These are phyloP conservation scores for Tuctoria greenei DNA, from an alignment of 176 grass and related monocot species.

Conservation along the genomic window DNA sequence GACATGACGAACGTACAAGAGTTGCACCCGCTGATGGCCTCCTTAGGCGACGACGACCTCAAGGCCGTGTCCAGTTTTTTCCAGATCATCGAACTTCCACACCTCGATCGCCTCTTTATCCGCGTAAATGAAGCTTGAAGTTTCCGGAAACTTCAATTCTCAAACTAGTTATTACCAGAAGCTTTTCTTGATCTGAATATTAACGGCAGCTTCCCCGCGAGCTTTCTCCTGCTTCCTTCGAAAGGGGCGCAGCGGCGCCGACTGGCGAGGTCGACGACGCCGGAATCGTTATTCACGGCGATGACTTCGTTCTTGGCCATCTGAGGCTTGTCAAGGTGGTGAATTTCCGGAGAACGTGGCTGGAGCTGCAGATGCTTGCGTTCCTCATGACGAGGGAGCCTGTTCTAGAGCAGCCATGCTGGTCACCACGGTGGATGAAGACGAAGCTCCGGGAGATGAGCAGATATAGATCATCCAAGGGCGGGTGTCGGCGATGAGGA, in stretches of 20 bases:
- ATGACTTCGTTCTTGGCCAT: neutral
- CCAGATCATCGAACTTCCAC: too few relatives aligned
- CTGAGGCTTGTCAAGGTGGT: constrained; percentile 56
- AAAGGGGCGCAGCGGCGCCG: neutral
- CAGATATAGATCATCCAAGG: constrained; percentile 20
- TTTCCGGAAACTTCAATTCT: too few relatives aligned
- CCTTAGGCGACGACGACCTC: too few relatives aligned
- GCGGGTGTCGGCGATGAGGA: constrained; percentile 32
- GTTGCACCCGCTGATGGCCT: too few relatives aligned
- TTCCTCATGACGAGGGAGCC: constrained; percentile 44
- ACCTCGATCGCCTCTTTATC: too few relatives aligned
- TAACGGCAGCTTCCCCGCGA: too few relatives aligned
- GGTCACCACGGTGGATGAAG: constrained; percentile 27
- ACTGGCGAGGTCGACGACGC: neutral
- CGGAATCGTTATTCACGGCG: neutral
- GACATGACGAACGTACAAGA: too few relatives aligned
- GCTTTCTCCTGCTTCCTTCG: neutral
- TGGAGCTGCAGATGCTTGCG: constrained; percentile 43
- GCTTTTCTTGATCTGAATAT: too few relatives aligned
- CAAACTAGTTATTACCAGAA: too few relatives aligned
- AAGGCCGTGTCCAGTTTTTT: too few relatives aligned
- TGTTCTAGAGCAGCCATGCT: constrained; percentile 51
- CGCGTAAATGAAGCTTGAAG: too few relatives aligned
- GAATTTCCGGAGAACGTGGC: too few relatives aligned
- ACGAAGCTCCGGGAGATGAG: neutral